Base-by-base conservation (phyloP, 768 basidiomycete species). In the Boletus vinaceobasis region DNA sequence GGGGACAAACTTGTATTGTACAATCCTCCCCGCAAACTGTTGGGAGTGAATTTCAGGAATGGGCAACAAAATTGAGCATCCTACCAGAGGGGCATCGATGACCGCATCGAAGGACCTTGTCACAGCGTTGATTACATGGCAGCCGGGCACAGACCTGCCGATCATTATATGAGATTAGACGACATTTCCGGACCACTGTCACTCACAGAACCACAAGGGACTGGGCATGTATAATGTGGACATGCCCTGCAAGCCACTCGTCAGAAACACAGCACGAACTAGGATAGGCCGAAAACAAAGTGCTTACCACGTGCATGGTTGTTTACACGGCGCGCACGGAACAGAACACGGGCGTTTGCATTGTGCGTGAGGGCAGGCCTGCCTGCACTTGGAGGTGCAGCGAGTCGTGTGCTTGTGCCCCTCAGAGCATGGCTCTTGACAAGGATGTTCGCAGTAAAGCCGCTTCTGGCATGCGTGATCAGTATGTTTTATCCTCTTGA, bases 1-100 rank as follows among this genome's bases (percentile, higher is more conserved):
- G 15, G 2, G 76, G 75, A 57, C 87, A 90, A 7, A 75, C 57
- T 68, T 87, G 86, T 1, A 73, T 63, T 0, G 52, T 33, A 60
- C 88, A 90, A 15, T 76, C 70, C 65, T 90, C 88, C 7, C 87
- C 85, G 51, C 86, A 88, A 1, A 89, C 86, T 88, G 52, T 39
- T 4, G 21, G 1, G 33, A 45, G 50, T 63, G 29, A 61, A 48
- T 23, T 32, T 19, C 8, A 13, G 14, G 15, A 31, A 10, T 21
- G n/a, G 8, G 43, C 10, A 21, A 23, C 7, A 26, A 21, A 7
- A 23, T 40, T 6, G 7, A 39, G 35, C 31, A 7, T 13, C 74
- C 48, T 62, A 87, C 87, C 79, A 35, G 86, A 88, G 15, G 85
- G 83, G 58, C 88, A 89, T 35, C 60, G 72, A 64, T 88, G 86